Evolutionary conservation across 2,329 filamentous ascomycete species (phyloP), one percentile per base, ranked within the genome.

Genomic region (Colletotrichum sansevieriae): DNA sequence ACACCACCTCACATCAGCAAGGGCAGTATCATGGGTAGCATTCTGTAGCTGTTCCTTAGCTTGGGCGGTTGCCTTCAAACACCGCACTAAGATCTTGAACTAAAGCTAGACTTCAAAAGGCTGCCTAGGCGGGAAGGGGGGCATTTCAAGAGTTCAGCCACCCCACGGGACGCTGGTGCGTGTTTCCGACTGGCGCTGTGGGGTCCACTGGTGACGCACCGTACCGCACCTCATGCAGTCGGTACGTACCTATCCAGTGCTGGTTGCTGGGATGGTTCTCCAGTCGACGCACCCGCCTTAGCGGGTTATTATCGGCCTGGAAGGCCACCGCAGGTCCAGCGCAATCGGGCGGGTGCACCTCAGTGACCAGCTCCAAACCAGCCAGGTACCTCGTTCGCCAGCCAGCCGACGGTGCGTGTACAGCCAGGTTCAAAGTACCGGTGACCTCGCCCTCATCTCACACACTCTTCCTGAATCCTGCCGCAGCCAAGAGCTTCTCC

Each of bases 401-500:
- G 49, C 49, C 49, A 54, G 22, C 49, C 18, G 29, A 33, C 29
- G 35, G 25, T 54, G 49, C 29, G 29, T 11, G 18, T 11, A n/a
- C 49, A 54, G 29, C 49, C n/a, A 54, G 25, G 25, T 54, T 33
- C 29, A 9, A 52, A 35, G 44, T 52, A 52, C 3, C 5, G 43
- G n/a, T 13, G 35, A 20, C 22, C 25, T 49, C 37, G 25, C 15
- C 56, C 49, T 51, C 5, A 18, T 13, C 58, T 62, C 52, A 29
- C 62, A 33, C 49, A 37, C 25, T 52, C 49, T 54, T 54, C n/a
- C 29, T 54, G 25, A 18, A n/a, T n/a, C 49, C 29, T 18, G 15
- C 49, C 49, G 52, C 62, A 57, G 64, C 64, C 59, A 65, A 69
- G 66, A 66, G 66, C 66, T 66, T 56, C 47, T 65, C 43, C 55